Conservation (phyloP, 192 early-diverging fungal species). For the Rhizoclosmatium sp. region DNA sequence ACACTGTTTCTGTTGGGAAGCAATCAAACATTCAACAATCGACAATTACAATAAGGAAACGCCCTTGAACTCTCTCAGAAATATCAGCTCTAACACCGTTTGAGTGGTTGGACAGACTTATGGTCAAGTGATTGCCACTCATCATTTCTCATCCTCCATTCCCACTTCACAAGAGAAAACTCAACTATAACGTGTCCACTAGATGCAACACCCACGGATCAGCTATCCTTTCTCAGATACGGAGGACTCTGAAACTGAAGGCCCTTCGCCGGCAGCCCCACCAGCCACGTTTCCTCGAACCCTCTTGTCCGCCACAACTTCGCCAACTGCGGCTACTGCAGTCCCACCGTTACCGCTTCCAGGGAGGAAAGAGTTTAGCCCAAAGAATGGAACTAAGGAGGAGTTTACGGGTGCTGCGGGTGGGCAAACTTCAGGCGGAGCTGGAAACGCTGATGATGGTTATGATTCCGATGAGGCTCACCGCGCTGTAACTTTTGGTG, state of each 20-base stretch:
- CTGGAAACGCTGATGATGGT: slow-evolving; percentile 4
- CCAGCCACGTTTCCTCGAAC: background rate
- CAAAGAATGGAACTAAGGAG: background rate
- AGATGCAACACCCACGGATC: slow-evolving; percentile 22
- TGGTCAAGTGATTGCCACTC: too few relatives aligned
- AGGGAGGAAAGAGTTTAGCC: background rate
- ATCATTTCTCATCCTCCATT: too few relatives aligned
- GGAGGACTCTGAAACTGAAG: slow-evolving; percentile 47
- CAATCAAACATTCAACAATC: too few relatives aligned
- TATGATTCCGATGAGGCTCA: slow-evolving; percentile 41
- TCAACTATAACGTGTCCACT: too few relatives aligned
- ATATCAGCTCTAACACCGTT: too few relatives aligned
- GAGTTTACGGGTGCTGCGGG: background rate
- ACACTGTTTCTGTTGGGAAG: too few relatives aligned
- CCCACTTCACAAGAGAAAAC: too few relatives aligned
- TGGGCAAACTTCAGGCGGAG: too few relatives aligned
- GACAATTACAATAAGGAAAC: too few relatives aligned
- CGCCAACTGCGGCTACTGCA: background rate
- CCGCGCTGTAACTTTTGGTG: slow-evolving; percentile 2
- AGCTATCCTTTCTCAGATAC: slow-evolving; percentile 59
- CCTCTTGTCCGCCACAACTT: background rate
- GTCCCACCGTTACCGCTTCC: background rate
- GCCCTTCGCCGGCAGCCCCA: background rate
- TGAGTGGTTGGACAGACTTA: too few relatives aligned
- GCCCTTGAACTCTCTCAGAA: too few relatives aligned